These are phyloP conservation scores for cucumber (Cucumis sativus) DNA, from an alignment of 306 rosid genomes.

Conservation along the genomic window DNA sequence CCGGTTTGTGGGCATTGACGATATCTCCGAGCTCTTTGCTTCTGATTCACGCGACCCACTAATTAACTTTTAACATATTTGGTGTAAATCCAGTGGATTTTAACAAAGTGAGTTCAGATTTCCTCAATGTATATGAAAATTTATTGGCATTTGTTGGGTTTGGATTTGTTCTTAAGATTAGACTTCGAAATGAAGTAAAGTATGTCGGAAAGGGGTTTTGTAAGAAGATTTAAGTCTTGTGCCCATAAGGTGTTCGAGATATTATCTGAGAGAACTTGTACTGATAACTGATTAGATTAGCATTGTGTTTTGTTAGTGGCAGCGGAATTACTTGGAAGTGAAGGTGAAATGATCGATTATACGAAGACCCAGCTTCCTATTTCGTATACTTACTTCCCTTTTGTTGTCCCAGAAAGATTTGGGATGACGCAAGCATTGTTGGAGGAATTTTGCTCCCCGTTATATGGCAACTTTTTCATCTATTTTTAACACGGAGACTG, in stretches of 20 bases:
- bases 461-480: conserved; percentile 42
- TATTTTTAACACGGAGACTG: background rate
- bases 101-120: conserved; percentile 37
- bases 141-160: background rate
- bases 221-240: background rate
- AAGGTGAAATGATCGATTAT: conserved; percentile 67
- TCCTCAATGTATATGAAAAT: background rate
- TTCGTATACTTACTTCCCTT: too few species aligned
- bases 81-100: conserved; percentile 93
- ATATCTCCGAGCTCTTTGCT: conserved; percentile 32
- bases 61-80: conserved; percentile 60
- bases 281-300: background rate
- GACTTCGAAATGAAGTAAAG: background rate
- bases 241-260: background rate
- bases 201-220: background rate
- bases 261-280: background rate
- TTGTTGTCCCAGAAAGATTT: conserved; percentile 30
- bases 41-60: conserved; percentile 37
- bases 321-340: conserved; percentile 78
- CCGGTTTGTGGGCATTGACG: background rate
- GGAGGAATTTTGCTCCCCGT: conserved; percentile 87
- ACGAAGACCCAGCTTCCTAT: conserved; percentile 82
- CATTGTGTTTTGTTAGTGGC: conserved; percentile 12
- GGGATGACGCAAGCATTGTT: conserved; percentile 69
- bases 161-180: background rate